Percentiles rank a stretch among this genome's conserved stretches.
Evolutionary conservation across 176 grass and related monocot genomes (phyloP).

Genomic region (Musa itinerans): DNA sequence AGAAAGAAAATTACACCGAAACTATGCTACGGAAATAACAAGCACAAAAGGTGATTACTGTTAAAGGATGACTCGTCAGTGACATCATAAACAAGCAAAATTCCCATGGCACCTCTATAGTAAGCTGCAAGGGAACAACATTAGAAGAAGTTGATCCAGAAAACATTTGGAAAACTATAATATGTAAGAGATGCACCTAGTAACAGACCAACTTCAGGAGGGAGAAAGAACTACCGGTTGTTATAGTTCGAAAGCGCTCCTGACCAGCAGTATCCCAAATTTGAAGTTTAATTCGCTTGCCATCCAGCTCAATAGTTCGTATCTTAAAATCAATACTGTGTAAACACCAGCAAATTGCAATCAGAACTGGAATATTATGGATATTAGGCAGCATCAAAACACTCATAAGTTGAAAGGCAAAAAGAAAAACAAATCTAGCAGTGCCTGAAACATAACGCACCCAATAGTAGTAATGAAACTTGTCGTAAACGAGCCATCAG

Average conservation of each 20-base stretch:
- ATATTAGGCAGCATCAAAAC: background rate
- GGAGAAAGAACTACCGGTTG: background rate
- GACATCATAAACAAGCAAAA: conserved; percentile 12
- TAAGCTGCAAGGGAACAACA: background rate
- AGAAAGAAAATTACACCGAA: no score
- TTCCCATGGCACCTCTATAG: conserved; percentile 17
- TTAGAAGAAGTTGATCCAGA: background rate
- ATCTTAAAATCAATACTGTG: conserved; percentile 16
- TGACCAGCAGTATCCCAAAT: conserved; percentile 19
- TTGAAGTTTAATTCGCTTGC: conserved; percentile 16
- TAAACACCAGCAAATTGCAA: background rate
- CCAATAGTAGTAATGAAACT: conserved; percentile 18
- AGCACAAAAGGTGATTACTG: background rate
- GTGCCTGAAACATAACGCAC: background rate
- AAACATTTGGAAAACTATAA: background rate
- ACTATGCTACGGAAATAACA: background rate
- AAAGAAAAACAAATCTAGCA: background rate
- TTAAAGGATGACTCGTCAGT: conserved; percentile 5
- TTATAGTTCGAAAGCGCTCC: conserved; percentile 11
- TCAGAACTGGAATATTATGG: background rate
- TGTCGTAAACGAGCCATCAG: conserved; percentile 4
- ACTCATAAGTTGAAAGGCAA: background rate
- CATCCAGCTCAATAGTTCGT: conserved; percentile 14
- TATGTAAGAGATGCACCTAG: no score
- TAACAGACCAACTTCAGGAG: no score